Conservation (phyloP, 2,329 filamentous ascomycete genomes). For the Penicillium crustosum region DNA sequence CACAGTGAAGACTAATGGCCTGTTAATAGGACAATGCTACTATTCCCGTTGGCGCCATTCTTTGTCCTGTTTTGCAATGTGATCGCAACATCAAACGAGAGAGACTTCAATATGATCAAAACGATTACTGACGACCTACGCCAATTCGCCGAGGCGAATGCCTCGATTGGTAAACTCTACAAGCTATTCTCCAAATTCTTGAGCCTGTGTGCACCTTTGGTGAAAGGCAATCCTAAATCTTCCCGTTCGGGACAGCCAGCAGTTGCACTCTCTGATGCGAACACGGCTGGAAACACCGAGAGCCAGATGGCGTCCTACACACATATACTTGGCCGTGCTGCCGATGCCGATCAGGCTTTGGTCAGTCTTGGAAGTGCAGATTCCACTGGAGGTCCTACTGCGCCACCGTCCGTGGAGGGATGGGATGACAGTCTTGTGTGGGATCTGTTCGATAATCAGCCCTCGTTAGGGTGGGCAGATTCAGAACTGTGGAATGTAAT, state of each 20-base stretch:
- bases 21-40: constrained; percentile 23
- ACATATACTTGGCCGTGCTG: constrained; percentile 7
- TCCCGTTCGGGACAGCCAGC: background rate
- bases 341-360: background rate
- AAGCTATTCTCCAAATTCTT: constrained; percentile 25
- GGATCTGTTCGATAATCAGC: constrained; percentile 27
- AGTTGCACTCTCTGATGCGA: background rate
- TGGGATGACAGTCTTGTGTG: constrained; percentile 28
- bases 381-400: background rate
- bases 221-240: constrained; percentile 7
- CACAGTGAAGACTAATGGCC: background rate
- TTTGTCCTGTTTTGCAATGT: constrained; percentile 28
- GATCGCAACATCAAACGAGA: constrained; percentile 23
- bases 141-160: constrained; percentile 23
- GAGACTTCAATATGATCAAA: constrained; percentile 26
- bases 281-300: background rate
- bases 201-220: constrained; percentile 21
- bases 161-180: constrained; percentile 23
- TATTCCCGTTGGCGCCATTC: constrained; percentile 23
- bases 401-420: constrained; percentile 14
- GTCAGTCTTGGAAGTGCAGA: constrained; percentile 2
- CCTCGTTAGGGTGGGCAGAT: constrained; percentile 25
- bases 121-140: constrained; percentile 24
- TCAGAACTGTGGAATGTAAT: constrained; percentile 25
- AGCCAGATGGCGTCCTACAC: background rate